Base-by-base conservation (phyloP, 2,329 filamentous ascomycete genomes). In the Alternaria sp. region DNA sequence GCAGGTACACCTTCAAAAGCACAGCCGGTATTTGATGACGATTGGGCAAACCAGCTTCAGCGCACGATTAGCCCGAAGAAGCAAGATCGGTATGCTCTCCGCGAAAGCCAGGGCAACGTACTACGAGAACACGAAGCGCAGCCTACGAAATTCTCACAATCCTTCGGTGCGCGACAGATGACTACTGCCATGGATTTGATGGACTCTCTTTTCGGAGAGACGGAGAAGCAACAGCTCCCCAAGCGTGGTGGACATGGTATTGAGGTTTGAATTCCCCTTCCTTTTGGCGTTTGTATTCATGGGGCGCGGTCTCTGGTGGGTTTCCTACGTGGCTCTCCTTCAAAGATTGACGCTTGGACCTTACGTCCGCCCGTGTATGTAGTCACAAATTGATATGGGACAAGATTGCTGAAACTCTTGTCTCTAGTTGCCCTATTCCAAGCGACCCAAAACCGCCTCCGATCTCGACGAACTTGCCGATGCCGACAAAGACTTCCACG, bases 31-130 rank as follows among this genome's bases (percentile, higher is more conserved):
- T 82, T 85, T 63, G 91, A 89, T 53, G 91, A 93, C 59, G 90
- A 97, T 75, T 99, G 95, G 95, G 90, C 93, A 67, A 90, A 95
- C 68, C 93, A 97, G 81, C 84, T 99, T 63, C 91, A 93, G 76
- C 93, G 93, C 67, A 98, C 95, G 5, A 92, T 98, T 68, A 97
- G 92, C 72, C 94, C 95, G 5, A 88, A 91, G 73, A 98, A 98
- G 81, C 90, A 95, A 72, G 91, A 97, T 80, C 91, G 94, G 62
- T 83, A 85, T 58, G 89, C 89, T 28, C 82, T 95, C 33, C 83
- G 79, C 79, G 88, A 83, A 81, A 89, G 80, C 79, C 90, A 88
- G 68, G 82, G 81, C 39, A 84, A 85, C 58, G 82, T 83, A 28
- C 82, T 88, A 48, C 82, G 83, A 62, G 80, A 82, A 64, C 79